A percentile compares a stretch with the other conserved stretches of the same genome.
These are phyloP conservation scores for Stygiomarasmius scandens DNA, from an alignment of 1,284 basidiomycete genomes.

Conservation along the genomic window DNA sequence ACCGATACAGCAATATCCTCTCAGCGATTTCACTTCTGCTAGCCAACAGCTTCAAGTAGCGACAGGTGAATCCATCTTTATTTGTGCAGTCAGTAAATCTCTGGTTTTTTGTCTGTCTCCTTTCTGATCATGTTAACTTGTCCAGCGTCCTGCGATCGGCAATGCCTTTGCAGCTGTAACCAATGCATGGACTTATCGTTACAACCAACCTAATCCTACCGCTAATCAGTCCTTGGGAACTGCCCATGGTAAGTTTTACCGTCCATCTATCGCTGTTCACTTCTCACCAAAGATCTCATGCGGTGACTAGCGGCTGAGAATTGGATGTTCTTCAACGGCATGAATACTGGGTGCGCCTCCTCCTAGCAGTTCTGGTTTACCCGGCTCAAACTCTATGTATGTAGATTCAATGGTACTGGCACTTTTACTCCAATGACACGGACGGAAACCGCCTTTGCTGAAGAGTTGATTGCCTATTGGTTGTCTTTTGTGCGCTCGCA, in stretches of 20 bases:
- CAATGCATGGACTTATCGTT: conserved; percentile 12
- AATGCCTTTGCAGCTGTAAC: conserved; percentile 32
- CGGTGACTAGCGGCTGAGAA: conserved; percentile 46
- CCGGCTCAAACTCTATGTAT: background rate
- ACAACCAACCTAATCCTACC: conserved; percentile 55
- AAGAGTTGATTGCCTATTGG: conserved; percentile 62
- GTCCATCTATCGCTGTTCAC: too few relatives aligned
- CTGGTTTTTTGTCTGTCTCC: background rate
- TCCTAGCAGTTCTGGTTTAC: background rate
- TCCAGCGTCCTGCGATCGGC: conserved; percentile 49
- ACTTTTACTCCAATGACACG: conserved; percentile 41
- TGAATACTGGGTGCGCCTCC: conserved; percentile 52
- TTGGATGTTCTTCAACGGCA: conserved; percentile 65
- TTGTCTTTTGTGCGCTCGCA: conserved; percentile 57
- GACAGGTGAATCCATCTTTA: conserved; percentile 50
- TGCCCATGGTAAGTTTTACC: conserved; percentile 36
- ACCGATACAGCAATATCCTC: conserved; percentile 31
- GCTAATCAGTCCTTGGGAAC: conserved; percentile 28
- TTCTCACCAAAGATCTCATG: too few relatives aligned
- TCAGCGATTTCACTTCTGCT: conserved; percentile 40
- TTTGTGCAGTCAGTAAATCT: conserved; percentile 47
- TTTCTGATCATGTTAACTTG: background rate
- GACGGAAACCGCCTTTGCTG: conserved; percentile 47
- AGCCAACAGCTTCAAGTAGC: conserved; percentile 42
- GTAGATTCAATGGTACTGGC: conserved; percentile 48